Percentiles rank a stretch among this genome's conserved stretches.
Conservation (phyloP, 2,329 filamentous ascomycete species). For the Alternaria sp. region DNA sequence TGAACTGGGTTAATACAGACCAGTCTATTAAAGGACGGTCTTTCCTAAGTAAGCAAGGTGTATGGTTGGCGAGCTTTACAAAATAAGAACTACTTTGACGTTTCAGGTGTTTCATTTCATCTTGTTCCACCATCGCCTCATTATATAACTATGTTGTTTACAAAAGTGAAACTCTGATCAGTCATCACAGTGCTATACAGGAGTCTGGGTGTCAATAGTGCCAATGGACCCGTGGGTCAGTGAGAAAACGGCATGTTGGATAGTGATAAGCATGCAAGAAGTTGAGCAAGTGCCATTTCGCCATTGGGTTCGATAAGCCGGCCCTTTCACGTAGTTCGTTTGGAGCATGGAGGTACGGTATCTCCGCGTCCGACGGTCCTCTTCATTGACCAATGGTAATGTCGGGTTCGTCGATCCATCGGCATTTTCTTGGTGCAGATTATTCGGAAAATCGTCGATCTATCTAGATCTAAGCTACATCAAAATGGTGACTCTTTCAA, state of each 20-base stretch:
- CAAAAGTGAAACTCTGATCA: neutral
- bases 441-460: neutral
- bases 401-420: no score
- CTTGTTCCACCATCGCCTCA: no score
- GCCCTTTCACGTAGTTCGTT: neutral
- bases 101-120: neutral
- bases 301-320: neutral
- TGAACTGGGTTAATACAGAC: neutral
- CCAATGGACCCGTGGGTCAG: neutral
- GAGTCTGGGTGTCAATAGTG: neutral
- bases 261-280: neutral
- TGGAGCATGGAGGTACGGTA: neutral
- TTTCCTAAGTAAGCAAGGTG: neutral
- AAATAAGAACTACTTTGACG: no score
- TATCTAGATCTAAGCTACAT: neutral
- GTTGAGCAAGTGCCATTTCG: neutral
- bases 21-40: neutral
- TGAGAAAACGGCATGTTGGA: neutral
- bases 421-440: no score
- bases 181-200: neutral
- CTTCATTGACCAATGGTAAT: neutral
- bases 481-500: constrained; percentile 19
- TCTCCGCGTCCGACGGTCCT: neutral
- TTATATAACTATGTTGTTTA: neutral
- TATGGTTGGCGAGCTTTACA: neutral